Evolutionary conservation across 1,139 yeast species (phyloP), one percentile per base, ranked within the genome.

Genomic region (Taphrina confusa): DNA sequence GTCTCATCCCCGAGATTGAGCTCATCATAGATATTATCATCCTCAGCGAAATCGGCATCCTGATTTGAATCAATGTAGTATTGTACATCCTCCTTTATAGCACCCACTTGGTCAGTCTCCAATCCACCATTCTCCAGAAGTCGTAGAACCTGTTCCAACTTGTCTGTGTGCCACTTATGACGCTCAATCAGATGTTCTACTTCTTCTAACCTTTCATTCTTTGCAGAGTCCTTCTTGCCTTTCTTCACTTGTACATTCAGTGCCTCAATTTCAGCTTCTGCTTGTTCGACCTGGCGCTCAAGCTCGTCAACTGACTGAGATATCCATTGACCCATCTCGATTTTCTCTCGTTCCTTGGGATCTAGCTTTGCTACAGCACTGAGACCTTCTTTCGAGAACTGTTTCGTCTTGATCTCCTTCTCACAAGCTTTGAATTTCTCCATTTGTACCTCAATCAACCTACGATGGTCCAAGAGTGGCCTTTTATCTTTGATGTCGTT

Each of bases 391-490:
- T 89, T 89, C 42, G 95, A 85, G 71, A 89, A 94, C 62, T 96
- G 97, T 72, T 94, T 94, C 36, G 96, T 91, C 75, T 94, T 94
- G 82, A 90, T 87, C 67, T 87, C 83, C 75, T 91, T 88, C 72
- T 94, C 99, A 66, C 91, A 87, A 58, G 92, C 92, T 72, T 94
- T 94, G 75, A 94, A 94, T 68, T 92, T 82, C 74, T 94, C 98
- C 99, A 92, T 92, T 61, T 94, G 96, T 70, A 82, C 82, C 73
- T 94, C 97, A 67, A 94, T 92, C 66, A 84, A 77, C 67, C 84
- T 80, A 60, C 98, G 79, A 68, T 90, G 87, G 64, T 91, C 97
- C 65, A 82, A 80, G 63, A 94, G 75, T 57, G 79, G 74, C 71
- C 88, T 86, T 75, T 90, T 95, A 70, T 92, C 94, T 73, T 94